Evolutionary conservation across 305 asterid genomes (phyloP), one percentile per base, ranked within the genome.

Genomic region (Salvia sclarea): DNA sequence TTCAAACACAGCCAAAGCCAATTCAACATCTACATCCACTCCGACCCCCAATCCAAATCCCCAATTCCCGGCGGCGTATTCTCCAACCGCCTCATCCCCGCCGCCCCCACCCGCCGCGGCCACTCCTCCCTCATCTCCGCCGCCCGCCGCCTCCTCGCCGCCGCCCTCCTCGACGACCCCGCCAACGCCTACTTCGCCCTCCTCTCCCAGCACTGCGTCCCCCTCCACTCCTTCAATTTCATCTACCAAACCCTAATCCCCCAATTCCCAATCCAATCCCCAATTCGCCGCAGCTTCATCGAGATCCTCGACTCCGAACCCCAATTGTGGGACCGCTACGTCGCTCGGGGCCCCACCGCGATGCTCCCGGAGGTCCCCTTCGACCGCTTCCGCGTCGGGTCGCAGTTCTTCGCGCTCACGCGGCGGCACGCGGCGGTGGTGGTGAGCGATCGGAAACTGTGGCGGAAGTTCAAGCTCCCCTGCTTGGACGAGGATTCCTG

Each of bases 11-110:
- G 48, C 69, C 52, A 43, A 0, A n/a, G 70, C 50, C 87, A 76
- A 41, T 92, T 80, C 79, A 92, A 90, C 37, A 88, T 92, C 58
- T 92, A 92, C 82, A 70, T 92, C 66, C 98, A 92, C 85, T 84
- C 90, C 31, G 97, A 92, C 56, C 97, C 96, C 1, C 65, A 80
- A 0, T 64, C 78, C 79, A 66, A 56, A n/a, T 75, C 88, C 74
- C 28, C 77, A 1, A 55, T 82, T 9, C 88, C 84, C 3, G 69
- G 47, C 5, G 97, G 98, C 24, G 87, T 86, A 5, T 92, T 92
- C 60, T 68, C 79, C 18, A 81, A 83, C 55, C 76, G 84, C 35
- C 64, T 87, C 41, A 86, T 92, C 67, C 79, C 91, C 6, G 79
- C 95, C 0, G 82, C 80, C 69, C 71, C 74, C 28, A 92, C 98